A percentile compares a stretch with the other conserved stretches of the same genome.
Evolutionary conservation across 306 rosid genomes (phyloP).

Genomic region (Glycine latifolia): DNA sequence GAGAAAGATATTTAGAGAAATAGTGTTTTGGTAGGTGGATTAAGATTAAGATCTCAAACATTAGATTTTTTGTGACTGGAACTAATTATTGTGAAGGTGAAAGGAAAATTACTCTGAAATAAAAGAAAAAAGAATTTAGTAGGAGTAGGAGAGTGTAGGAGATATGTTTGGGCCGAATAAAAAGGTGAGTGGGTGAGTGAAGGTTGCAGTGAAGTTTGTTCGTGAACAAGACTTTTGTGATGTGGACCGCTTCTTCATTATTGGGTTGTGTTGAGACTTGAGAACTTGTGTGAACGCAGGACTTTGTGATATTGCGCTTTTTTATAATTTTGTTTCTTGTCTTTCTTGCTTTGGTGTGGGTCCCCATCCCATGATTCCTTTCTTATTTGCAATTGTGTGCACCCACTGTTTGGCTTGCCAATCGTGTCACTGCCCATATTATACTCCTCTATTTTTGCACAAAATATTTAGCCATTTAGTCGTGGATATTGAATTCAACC

Average conservation of each 20-base stretch:
- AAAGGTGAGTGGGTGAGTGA: neutral
- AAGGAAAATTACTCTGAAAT: no score
- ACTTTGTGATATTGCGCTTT: conserved; percentile 10
- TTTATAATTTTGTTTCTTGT: neutral
- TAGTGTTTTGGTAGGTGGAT: neutral
- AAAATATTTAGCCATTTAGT: neutral
- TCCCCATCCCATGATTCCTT: conserved; percentile 1
- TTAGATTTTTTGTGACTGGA: no score
- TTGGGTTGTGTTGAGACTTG: neutral
- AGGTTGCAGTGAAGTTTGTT: neutral
- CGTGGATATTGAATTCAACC: no score
- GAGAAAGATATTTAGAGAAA: no score
- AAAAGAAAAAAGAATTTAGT: no score
- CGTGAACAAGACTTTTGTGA: conserved; percentile 18
- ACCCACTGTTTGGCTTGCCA: neutral
- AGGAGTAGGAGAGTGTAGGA: no score
- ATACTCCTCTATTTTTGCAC: neutral
- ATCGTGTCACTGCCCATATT: no score
- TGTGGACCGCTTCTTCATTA: conserved; percentile 21
- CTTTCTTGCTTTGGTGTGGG: neutral
- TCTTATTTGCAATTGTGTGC: neutral
- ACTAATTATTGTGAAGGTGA: no score
- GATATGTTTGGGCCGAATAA: no score
- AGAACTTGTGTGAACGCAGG: conserved; percentile 47
- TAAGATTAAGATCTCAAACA: neutral